phyloP scores from a whole-genome alignment of 345 rosid species.

The Hirschfeldia incana region DNA sequence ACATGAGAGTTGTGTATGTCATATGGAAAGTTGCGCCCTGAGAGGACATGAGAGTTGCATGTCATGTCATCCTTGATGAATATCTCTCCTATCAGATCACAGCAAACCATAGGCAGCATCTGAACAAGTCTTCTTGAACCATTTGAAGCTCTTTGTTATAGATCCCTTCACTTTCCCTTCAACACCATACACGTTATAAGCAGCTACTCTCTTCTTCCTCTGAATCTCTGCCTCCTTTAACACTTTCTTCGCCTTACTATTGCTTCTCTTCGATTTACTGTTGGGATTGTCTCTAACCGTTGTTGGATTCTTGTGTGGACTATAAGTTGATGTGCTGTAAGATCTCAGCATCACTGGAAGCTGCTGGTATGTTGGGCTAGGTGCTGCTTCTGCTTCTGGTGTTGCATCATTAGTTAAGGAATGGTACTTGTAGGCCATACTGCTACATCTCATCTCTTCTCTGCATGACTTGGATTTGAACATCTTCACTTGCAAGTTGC shows the following conservation, averaged over 20 bases:
- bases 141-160: conserved; percentile 71
- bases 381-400: conserved; percentile 2
- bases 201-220: conserved; percentile 87
- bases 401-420: conserved; percentile 3
- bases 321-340: conserved; percentile 38
- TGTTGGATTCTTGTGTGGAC: conserved; percentile 32
- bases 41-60: not conserved
- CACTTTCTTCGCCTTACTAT: conserved; percentile 13
- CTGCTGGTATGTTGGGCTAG: conserved; percentile 20
- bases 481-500: conserved; percentile 16
- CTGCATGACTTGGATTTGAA: conserved; percentile 43
- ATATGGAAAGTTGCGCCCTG: not conserved
- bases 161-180: conserved; percentile 88
- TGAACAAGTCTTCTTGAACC: conserved; percentile 74
- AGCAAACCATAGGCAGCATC: conserved; percentile 64
- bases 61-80: not conserved
- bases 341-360: conserved; percentile 38
- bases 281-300: conserved; percentile 20
- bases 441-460: conserved; percentile 30
- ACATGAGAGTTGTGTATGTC: not conserved
- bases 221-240: conserved; percentile 82
- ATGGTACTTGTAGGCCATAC: conserved; percentile 26
- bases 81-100: conserved; percentile 29
- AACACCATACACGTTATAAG: conserved; percentile 72
- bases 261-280: conserved; percentile 28